phyloP scores from a whole-genome alignment of 805 yeast species.

The Teunomyces aglyptinius region DNA sequence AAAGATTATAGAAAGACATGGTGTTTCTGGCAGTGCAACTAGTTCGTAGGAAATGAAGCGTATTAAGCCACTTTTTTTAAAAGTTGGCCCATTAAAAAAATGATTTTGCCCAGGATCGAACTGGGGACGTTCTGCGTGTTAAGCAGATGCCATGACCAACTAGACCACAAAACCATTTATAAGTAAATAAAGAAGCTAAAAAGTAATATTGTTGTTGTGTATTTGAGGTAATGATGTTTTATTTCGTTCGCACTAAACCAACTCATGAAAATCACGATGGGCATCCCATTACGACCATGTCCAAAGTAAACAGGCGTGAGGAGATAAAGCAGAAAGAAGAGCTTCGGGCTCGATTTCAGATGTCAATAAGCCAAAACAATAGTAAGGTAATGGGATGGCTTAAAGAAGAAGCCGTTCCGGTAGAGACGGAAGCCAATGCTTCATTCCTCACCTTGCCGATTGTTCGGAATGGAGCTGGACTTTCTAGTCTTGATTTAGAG shows the following conservation, averaged over 20 bases:
- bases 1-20: too few species aligned
- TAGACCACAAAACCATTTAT: constrained; percentile 88
- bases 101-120: constrained; percentile 99
- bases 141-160: constrained; percentile 99
- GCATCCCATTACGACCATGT: constrained; percentile 10
- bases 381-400: constrained; percentile 39
- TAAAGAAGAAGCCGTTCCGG: background rate
- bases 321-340: constrained; percentile 48
- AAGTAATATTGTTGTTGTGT: background rate
- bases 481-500: constrained; percentile 16
- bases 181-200: background rate
- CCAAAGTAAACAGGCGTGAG: constrained; percentile 29
- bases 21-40: too few species aligned
- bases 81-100: too few species aligned
- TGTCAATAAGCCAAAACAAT: constrained; percentile 38
- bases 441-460: constrained; percentile 35
- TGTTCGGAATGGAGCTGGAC: constrained; percentile 31
- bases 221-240: background rate
- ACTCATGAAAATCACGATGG: background rate
- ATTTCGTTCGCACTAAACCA: background rate
- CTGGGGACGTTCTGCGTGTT: constrained; percentile 99
- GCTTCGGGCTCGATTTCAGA: constrained; percentile 46
- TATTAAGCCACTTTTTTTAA: too few species aligned
- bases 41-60: too few species aligned
- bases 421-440: constrained; percentile 5